Conservation (phyloP, 805 yeast species). For the Wickerhamomyces chambardii region DNA sequence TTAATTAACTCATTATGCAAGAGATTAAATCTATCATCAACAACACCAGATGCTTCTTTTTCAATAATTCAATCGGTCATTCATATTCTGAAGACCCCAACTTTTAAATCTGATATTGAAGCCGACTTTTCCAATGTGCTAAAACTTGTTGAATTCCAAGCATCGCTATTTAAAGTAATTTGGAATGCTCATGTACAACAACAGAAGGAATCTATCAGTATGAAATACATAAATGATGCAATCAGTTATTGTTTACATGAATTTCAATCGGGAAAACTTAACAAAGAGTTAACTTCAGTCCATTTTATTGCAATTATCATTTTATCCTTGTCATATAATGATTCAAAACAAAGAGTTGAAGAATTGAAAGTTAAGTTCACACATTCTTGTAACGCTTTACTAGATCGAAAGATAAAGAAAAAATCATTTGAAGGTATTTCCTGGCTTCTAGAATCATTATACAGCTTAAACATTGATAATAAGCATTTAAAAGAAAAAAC, state of each 20-base stretch:
- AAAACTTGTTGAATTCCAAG: slow-evolving; percentile 8
- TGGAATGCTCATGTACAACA: slow-evolving; percentile 34
- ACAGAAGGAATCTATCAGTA: slow-evolving; percentile 18
- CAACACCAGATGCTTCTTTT: too few relatives aligned
- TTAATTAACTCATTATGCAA: slow-evolving; percentile 15
- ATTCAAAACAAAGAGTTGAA: background rate
- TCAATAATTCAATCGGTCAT: slow-evolving; percentile 18
- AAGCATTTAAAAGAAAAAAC: too few relatives aligned
- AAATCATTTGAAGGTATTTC: background rate
- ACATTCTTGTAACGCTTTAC: too few relatives aligned
- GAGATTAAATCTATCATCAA: too few relatives aligned
- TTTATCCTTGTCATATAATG: slow-evolving; percentile 1
- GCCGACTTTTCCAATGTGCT: slow-evolving; percentile 21
- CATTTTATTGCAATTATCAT: slow-evolving; percentile 10
- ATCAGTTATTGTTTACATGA: slow-evolving; percentile 6
- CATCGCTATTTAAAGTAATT: slow-evolving; percentile 23
- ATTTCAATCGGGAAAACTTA: slow-evolving; percentile 2
- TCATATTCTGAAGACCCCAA: slow-evolving; percentile 39
- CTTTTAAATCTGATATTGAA: slow-evolving; percentile 46
- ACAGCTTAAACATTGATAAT: too few relatives aligned
- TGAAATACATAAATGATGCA: slow-evolving; percentile 14
- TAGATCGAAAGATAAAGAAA: too few relatives aligned
- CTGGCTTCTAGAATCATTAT: too few relatives aligned
- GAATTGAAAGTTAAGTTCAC: too few relatives aligned
- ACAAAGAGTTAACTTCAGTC: slow-evolving; percentile 3